Evolutionary conservation across 116 monocot genomes (phyloP).

Genomic region (Dioscorea cayenensis): DNA sequence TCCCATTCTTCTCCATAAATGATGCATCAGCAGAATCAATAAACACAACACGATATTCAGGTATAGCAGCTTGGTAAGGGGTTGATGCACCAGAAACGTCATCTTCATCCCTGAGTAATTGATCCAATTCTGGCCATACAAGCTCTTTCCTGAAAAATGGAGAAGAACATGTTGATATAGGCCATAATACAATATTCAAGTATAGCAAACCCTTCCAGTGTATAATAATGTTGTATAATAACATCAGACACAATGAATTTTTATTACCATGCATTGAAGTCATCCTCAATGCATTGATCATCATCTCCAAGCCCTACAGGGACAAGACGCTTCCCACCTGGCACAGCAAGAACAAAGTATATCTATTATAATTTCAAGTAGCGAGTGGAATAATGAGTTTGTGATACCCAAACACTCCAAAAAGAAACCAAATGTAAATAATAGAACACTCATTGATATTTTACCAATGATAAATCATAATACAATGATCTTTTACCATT

Average conservation of each 20-base stretch:
- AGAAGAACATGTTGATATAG: neutral
- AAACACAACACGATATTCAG: constrained; percentile 80
- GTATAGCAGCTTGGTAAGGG: constrained; percentile 76
- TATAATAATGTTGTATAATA: too few species aligned
- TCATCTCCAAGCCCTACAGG: constrained; percentile 90
- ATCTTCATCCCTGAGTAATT: constrained; percentile 71
- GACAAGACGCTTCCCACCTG: constrained; percentile 73
- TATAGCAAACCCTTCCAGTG: too few species aligned
- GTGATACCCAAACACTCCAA: neutral
- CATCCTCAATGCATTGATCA: constrained; percentile 98
- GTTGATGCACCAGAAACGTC: constrained; percentile 37
- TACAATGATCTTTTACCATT: too few species aligned
- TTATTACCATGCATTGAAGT: constrained; percentile 80
- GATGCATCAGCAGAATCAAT: constrained; percentile 30
- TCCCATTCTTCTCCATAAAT: constrained; percentile 40
- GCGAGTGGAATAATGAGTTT: neutral
- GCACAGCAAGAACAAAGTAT: constrained; percentile 2
- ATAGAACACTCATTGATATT: too few species aligned
- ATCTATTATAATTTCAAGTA: neutral
- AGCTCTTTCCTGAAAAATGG: constrained; percentile 65
- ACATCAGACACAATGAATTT: neutral
- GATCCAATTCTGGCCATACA: constrained; percentile 87
- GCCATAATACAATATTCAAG: neutral
- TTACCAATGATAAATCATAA: too few species aligned
- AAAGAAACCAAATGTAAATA: neutral